Conservation (phyloP, 2,329 filamentous ascomycete genomes). For the Penicillium palitans region DNA sequence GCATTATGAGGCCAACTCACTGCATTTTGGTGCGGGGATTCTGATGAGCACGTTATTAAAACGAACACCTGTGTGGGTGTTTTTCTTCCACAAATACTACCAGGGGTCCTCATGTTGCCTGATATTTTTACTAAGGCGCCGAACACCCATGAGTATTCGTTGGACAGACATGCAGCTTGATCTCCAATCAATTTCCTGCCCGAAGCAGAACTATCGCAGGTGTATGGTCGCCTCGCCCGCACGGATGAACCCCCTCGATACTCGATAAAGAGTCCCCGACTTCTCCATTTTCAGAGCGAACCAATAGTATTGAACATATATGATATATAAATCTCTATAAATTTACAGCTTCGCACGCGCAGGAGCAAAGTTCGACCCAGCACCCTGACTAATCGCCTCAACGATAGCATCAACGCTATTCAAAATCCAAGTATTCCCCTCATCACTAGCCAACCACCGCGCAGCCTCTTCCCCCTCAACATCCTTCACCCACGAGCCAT, state of each 20-base stretch:
- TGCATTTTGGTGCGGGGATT: background rate
- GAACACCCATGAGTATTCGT: background rate
- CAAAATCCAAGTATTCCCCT: conserved; percentile 65
- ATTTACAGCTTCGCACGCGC: conserved; percentile 39
- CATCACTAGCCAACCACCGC: conserved; percentile 64
- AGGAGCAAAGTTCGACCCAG: conserved; percentile 59
- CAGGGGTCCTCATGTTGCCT: background rate
- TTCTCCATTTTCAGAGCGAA: background rate
- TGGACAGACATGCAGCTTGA: background rate
- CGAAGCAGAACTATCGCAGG: background rate
- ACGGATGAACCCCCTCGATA: background rate
- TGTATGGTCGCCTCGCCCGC: background rate
- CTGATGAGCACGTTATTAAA: background rate
- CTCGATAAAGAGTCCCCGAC: background rate
- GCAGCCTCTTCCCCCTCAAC: conserved; percentile 53
- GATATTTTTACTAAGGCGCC: background rate
- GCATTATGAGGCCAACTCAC: background rate
- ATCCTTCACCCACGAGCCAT: conserved; percentile 50
- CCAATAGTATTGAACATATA: background rate
- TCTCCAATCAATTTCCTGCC: background rate
- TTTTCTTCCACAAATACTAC: background rate
- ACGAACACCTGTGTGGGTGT: background rate
- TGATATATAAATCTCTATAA: background rate
- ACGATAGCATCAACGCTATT: conserved; percentile 63
- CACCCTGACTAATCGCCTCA: conserved; percentile 47